Evolutionary conservation across 306 rosid genomes (phyloP), one percentile per base, ranked within the genome.

Genomic region (Vicia faba): DNA sequence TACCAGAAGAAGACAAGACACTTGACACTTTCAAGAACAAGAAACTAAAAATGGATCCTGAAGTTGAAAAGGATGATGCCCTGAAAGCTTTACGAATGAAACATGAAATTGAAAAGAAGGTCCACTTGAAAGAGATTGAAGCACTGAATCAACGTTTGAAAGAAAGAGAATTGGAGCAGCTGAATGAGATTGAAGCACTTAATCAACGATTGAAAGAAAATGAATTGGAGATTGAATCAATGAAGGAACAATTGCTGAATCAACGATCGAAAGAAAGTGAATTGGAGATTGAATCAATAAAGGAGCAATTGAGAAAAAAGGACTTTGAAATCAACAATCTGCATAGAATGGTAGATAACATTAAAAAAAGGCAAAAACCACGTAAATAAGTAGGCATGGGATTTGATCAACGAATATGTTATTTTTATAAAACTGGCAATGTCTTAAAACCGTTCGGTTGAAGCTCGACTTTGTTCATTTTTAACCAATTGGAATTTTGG

Each of bases 261-360:
- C 57, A 73, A 75, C 70, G 25, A 69, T 44, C 79, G 67, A 72
- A 81, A 68, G 71, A 70, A 66, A 48, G 11, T 48, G 12, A 16
- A 5, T 18, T 44, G 29, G 91, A 80, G 61, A 83, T 80, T 56
- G 87, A 83, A 73, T 75, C 83, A 18, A 45, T 77, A 68, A 77
- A 5, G 49, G 62, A 81, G 70, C 68, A 75, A 60, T 48, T 84
- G 48, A 74, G 73, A 50, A 80, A 73, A 44, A 87, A 78, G 75
- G 95, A 85, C 43, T 82, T 65, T 56, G 85, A 90, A 65, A 72
- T 78, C 28, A 7, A 74, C 46, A 12, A n/a, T 64, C 77, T 84
- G 64, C 70, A 76, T 78, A 80, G 71, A 73, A 61, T 79, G 68
- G 53, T 81, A 58, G 20, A 79, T 33, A 45, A 69, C 39, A 49